Base-by-base conservation (phyloP, 768 basidiomycete species). In the Kwoniella dejecticola region DNA sequence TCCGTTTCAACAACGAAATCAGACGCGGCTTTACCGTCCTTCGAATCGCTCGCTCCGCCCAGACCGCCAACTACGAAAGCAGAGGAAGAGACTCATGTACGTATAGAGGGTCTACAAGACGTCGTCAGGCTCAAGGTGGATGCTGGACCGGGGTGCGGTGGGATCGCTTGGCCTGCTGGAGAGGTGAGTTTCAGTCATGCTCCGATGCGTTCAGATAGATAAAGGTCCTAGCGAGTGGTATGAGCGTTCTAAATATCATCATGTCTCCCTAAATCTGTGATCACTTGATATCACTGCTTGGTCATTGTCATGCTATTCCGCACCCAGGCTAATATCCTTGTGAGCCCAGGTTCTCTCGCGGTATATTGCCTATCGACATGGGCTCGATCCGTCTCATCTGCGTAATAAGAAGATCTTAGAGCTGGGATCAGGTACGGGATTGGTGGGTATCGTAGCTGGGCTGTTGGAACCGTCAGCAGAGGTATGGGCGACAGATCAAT, bases 131-230 rank as follows among this genome's bases (percentile, higher is more conserved):
- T 94, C 38, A 80, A 82, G 21, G 84, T 93, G 2, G 90, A 94
- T 75, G 86, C 91, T 7, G 82, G 86, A 42, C 89, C 90, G 17
- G 93, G 93, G 0, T 96, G 93, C 76, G 93, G 93, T 13, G 93
- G 93, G 4, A 84, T 93, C 38, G 87, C 89, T 2, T 95, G 93
- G 93, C 90, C 90, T 3, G 90, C 92, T 7, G 93, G 91, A 67
- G 86, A 91, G 84, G 91, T 91, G 68, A 68, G 81, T 76, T 41
- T 30, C 12, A 13, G 10, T 46, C 44, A 24, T 46, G 7, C 7
- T 27, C n/a, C n/a, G n/a, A n/a, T n/a, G n/a, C n/a, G n/a, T n/a
- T n/a, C n/a, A n/a, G n/a, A n/a, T n/a, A n/a, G n/a, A n/a, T n/a
- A n/a, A n/a, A n/a, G n/a, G n/a, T n/a, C n/a, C n/a, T n/a, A n/a